Evolutionary conservation across 129 eudicot species (phyloP).

Genomic region (carrot (Daucus carota)): DH1_v3.0 NC_030384.2:48797001-48797500

Average conservation of each 20-base stretch:
- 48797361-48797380: constrained; percentile 40
- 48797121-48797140: constrained; percentile 36
- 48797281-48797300: constrained; percentile 28
- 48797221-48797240: constrained; percentile 29
- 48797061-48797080: constrained; percentile 46
- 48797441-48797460: constrained; percentile 70
- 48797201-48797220: constrained; percentile 46
- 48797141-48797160: constrained; percentile 34
- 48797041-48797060: constrained; percentile 46
- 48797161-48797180: constrained; percentile 34
- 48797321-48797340: constrained; percentile 76
- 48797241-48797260: constrained; percentile 33
- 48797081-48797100: constrained; percentile 36
- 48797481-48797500: constrained; percentile 95
- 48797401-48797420: constrained; percentile 41
- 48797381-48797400: constrained; percentile 35
- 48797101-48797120: constrained; percentile 30
- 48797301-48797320: constrained; percentile 57
- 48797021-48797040: constrained; percentile 37
- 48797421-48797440: constrained; percentile 35
- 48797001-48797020: constrained; percentile 45
- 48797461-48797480: constrained; percentile 86
- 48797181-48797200: constrained; percentile 27
- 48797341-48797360: constrained; percentile 48
- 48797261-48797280: constrained; percentile 40